Evolutionary conservation across 495 filamentous ascomycete species (phyloP).

Genomic region (Lophiostoma macrostomum): DNA sequence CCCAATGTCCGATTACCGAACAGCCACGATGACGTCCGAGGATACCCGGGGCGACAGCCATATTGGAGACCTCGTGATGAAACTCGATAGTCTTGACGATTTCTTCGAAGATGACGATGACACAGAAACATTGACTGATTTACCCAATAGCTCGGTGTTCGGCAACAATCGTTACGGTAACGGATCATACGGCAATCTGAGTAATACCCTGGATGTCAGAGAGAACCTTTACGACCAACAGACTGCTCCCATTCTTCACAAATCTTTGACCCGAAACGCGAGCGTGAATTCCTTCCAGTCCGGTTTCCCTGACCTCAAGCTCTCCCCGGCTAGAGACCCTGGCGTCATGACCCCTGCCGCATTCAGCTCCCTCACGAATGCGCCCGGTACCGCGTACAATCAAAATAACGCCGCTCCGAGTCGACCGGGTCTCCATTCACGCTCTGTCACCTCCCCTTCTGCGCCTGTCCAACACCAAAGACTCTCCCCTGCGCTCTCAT

Average conservation of each 20-base stretch:
- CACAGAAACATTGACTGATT: conserved; percentile 46
- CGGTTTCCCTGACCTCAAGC: conserved; percentile 73
- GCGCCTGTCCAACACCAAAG: conserved; percentile 27
- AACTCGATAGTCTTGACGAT: conserved; percentile 89
- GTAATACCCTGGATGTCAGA: conserved; percentile 66
- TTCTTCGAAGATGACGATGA: conserved; percentile 71
- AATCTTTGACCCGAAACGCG: conserved; percentile 68
- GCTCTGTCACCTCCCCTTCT: conserved; percentile 41
- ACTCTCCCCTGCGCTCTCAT: conserved; percentile 22
- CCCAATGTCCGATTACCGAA: conserved; percentile 71
- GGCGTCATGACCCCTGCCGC: conserved; percentile 63
- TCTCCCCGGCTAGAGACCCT: conserved; percentile 52
- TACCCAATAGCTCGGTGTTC: conserved; percentile 45
- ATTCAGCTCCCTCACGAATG: conserved; percentile 40
- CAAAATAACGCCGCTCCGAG: conserved; percentile 1
- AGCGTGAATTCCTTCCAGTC: conserved; percentile 82
- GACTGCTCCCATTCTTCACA: conserved; percentile 84
- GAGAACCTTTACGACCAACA: conserved; percentile 92
- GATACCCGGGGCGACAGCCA: conserved; percentile 72
- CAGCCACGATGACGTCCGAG: conserved; percentile 89
- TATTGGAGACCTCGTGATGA: conserved; percentile 81
- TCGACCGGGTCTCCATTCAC: conserved; percentile 41
- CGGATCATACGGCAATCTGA: conserved; percentile 42
- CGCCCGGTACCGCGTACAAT: not conserved
- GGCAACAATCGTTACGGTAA: conserved; percentile 11